Base-by-base conservation (phyloP, 129 eudicot species). In the Escallonia rubra region DNA sequence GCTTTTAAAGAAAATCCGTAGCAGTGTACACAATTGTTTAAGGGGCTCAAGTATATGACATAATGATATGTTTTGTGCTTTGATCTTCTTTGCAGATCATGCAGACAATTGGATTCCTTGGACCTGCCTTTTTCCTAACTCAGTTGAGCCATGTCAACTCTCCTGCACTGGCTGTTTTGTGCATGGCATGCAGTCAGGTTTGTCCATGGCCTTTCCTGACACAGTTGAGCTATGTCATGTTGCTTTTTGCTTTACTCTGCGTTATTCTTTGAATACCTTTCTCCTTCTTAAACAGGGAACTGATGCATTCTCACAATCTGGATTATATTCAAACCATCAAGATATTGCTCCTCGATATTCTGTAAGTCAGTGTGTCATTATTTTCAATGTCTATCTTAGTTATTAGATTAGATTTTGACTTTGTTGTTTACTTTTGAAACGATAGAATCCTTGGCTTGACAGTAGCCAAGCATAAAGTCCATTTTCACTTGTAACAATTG, bases 161-260 rank as follows among this genome's bases (percentile, higher is more conserved):
- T 64, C 97, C 97, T 79, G 86, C 85, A 44, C 85, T 87, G 96
- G 97, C 97, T 60, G 97, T 91, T 49, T 64, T 91, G 41, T 91
- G 97, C 79, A 91, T 91, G 97, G 90, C 96, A 2, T 91, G 97
- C 76, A 91, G 97, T 76, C 97, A 91, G 97, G 97, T 91, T 70
- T 61, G 84, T 23, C 34, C 34, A 23, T 23, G 34, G 34, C 34
- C 34, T 23, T 23, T 23, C 34, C 34, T 23, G 34, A 23, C 34
- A 23, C 34, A 23, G 34, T 23, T 23, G 34, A 23, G 34, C 34
- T 23, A 23, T 23, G 34, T 23, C 34, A 23, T 23, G 34, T 23
- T 23, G 34, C 34, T 0, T 23, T 23, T 23, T 23, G 34, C 34
- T 23, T 23, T 23, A 23, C 34, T 23, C 34, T 23, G 34, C 34